These are phyloP conservation scores for Phaeomoniella chlamydospora DNA, from an alignment of 2,329 filamentous ascomycete species.

Conservation along the genomic window DNA sequence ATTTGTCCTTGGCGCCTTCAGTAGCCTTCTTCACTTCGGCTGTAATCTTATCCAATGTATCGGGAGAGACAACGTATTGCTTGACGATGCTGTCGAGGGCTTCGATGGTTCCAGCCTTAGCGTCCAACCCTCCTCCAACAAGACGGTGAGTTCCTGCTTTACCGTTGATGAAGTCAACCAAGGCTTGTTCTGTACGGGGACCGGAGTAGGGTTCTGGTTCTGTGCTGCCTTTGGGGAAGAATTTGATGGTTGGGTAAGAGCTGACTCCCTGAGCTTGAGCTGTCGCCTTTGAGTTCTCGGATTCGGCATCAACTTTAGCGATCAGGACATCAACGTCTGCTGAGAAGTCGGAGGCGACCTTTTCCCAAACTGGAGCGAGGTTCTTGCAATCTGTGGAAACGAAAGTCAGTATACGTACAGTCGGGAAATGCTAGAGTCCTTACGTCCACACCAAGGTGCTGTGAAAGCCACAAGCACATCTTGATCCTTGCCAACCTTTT, in stretches of 20 bases:
- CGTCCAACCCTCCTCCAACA: constrained; percentile 65
- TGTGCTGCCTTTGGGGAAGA: constrained; percentile 75
- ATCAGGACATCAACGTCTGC: constrained; percentile 67
- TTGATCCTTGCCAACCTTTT: constrained; percentile 69
- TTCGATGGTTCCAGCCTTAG: constrained; percentile 67
- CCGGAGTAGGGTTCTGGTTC: constrained; percentile 58
- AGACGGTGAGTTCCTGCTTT: constrained; percentile 78
- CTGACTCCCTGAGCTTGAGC: constrained; percentile 63
- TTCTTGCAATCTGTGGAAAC: constrained; percentile 72
- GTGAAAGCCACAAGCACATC: constrained; percentile 92
- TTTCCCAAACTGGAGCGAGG: constrained; percentile 83
- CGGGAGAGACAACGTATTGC: constrained; percentile 44
- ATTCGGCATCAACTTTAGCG: constrained; percentile 91
- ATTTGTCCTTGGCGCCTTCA: constrained; percentile 57
- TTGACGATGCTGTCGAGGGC: constrained; percentile 61
- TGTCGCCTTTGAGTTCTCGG: constrained; percentile 66
- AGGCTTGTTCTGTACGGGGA: constrained; percentile 59
- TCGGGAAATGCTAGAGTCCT: constrained; percentile 27
- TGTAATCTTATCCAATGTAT: constrained; percentile 44
- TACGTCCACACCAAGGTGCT: constrained; percentile 96
- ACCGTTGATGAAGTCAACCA: constrained; percentile 73
- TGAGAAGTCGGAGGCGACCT: constrained; percentile 65
- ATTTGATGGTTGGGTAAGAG: constrained; percentile 95
- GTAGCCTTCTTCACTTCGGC: constrained; percentile 60
- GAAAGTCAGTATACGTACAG: constrained; percentile 2